Base-by-base conservation (phyloP, 1,139 yeast genomes). In the Pneumocystis murina region DNA sequence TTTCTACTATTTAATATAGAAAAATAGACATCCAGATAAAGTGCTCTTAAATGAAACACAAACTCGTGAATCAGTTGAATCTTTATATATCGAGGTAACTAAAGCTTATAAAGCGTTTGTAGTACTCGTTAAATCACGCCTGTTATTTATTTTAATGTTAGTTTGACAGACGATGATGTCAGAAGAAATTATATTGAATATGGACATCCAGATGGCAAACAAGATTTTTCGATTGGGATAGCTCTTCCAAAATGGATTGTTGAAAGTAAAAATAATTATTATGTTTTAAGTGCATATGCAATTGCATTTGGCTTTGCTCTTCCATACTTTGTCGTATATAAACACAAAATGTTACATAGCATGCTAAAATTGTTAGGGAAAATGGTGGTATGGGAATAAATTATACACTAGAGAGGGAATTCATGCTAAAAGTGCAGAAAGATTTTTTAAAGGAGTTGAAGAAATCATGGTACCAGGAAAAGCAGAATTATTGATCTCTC, bases 121-220 rank as follows among this genome's bases (percentile, higher is more conserved):
- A n/a, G 8, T 20, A 10, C 3, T n/a, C 5, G 6, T 35, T 20
- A 3, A 33, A 24, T 2, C 7, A 8, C 17, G 5, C 17, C 10
- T 43, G n/a, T 17, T 10, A 14, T 12, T 33, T 14, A 58, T 16
- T 38, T n/a, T 39, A 20, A 8, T 20, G 16, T 24, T 48, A 66
- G 67, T 0, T 80, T 94, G 69, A 94, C 98, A 14, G 98, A 94
- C 75, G 96, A 88, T 69, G 82, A 80, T 41, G 84, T 90, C 12
- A 84, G 84, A 70, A 88, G 87, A 68, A 94, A 94, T 74, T 91
- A 82, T 73, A 77, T 86, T 71, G 85, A 83, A 71, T 92, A 85
- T 72, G 99, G 99, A 60, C 96, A 94, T 73, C 99, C 99, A 6
- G 98, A 94, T 76, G 98, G 98, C 57, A 96, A 95, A 62, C 96